Base-by-base conservation (phyloP, 495 filamentous ascomycete genomes). In the Neurospora sp. region DNA sequence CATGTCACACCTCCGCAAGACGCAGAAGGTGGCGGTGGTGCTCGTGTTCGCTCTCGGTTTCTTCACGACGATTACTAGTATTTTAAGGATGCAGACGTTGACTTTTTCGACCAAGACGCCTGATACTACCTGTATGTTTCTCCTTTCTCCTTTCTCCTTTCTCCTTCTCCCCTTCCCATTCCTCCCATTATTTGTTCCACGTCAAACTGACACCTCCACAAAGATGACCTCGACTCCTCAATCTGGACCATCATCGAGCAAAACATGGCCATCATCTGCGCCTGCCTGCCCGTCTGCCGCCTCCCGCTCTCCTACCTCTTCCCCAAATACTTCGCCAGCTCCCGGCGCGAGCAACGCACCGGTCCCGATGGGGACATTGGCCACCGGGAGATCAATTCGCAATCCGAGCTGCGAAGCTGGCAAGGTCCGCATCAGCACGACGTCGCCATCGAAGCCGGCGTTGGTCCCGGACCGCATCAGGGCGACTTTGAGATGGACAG, bases 171-270 rank as follows among this genome's bases (percentile, higher is more conserved):
- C 39, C 3, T 10, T 41, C 68, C 45, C 65, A 35, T 35, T 27
- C 16, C 27, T 39, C 27, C 27, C 27, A 31, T 31, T 31, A 31
- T 31, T 31, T 31, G 3, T 31, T 22, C n/a, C 18, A 53, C 47
- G 44, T 14, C 44, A 8, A 47, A 45, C 27, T 68, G 14, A 59
- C 41, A 35, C 14, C 39, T 39, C 22, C 38, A 39, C 39, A 75
- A 27, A 75, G 74, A 73, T 35, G 76, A 80, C 68, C 74, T 85
- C 53, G 75, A 70, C 40, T 83, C 81, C 7, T 81, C 81, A 3
- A 79, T 84, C 71, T 87, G 83, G 84, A 85, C 83, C 9, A 80
- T 83, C 18, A 75, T 85, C 59, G 85, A 86, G 71, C 71, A 79
- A n/a, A 82, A 85, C 74, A 72, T 82, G 12, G 83, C 80, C 37